These are phyloP conservation scores for Saccharomycopsis selenospora DNA, from an alignment of 805 yeast species.

Conservation along the genomic window DNA sequence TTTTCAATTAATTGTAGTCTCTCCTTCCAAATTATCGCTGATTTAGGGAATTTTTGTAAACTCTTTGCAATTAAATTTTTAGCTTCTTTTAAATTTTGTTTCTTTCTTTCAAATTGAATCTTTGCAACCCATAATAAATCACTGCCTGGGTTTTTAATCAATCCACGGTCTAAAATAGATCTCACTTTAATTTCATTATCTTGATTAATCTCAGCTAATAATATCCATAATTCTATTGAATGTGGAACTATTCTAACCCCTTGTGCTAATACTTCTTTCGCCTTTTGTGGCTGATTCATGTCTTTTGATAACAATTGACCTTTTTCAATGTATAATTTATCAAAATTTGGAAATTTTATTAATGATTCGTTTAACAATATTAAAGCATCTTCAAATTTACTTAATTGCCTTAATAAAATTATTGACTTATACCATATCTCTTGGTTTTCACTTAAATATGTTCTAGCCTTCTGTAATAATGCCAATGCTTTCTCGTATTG, in stretches of 20 bases:
- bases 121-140: conserved; percentile 54
- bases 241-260: conserved; percentile 46
- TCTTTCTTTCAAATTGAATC: conserved; percentile 48
- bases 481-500: conserved; percentile 31
- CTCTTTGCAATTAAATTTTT: conserved; percentile 50
- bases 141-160: conserved; percentile 41
- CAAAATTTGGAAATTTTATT: conserved; percentile 38
- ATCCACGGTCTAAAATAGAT: conserved; percentile 62
- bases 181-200: conserved; percentile 52
- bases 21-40: conserved; percentile 61
- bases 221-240: conserved; percentile 46
- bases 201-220: conserved; percentile 41
- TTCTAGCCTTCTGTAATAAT: conserved; percentile 35
- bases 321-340: conserved; percentile 53
- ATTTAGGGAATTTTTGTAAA: conserved; percentile 47
- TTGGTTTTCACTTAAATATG: conserved; percentile 33
- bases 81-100: conserved; percentile 45
- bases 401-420: conserved; percentile 39
- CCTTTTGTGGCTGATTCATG: conserved; percentile 29
- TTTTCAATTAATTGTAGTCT: conserved; percentile 33
- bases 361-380: conserved; percentile 41
- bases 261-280: conserved; percentile 39
- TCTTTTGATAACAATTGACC: conserved; percentile 44
- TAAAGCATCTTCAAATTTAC: conserved; percentile 33
- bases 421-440: conserved; percentile 59